Conservation (phyloP, 176 grass and related monocot species). For the Otatea glauca region DNA sequence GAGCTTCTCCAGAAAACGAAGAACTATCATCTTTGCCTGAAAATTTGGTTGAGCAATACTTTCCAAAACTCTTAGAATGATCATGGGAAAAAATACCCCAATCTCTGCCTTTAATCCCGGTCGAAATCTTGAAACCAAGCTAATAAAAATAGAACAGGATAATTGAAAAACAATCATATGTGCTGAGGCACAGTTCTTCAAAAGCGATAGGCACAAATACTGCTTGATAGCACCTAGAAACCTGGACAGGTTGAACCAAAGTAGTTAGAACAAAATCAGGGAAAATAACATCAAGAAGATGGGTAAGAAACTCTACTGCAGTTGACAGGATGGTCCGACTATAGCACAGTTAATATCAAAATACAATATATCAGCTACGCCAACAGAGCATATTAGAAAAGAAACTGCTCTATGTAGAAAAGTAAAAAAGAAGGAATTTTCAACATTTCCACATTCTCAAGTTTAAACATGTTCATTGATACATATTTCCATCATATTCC, state of each 20-base stretch:
- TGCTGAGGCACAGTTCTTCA: constrained; percentile 97
- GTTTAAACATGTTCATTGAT: not conserved
- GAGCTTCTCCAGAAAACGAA: constrained; percentile 94
- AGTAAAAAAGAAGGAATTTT: not conserved
- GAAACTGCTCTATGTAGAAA: constrained; percentile 30
- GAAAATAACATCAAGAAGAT: constrained; percentile 35
- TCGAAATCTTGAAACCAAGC: constrained; percentile 96
- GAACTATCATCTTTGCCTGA: constrained; percentile 97
- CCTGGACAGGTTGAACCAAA: constrained; percentile 62
- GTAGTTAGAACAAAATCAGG: constrained; percentile 44
- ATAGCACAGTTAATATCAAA: constrained; percentile 14
- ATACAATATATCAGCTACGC: constrained; percentile 9
- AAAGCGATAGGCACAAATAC: constrained; percentile 90
- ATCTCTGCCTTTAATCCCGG: constrained; percentile 98
- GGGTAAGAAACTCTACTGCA: constrained; percentile 3
- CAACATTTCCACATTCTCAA: not conserved
- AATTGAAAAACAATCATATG: constrained; percentile 99
- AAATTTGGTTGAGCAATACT: constrained; percentile 99
- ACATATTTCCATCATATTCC: not conserved
- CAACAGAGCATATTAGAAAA: constrained; percentile 15
- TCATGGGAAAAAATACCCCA: constrained; percentile 98
- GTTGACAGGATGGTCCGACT: constrained; percentile 25
- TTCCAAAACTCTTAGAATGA: constrained; percentile 95
- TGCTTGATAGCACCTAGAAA: constrained; percentile 99
- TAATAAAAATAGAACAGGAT: constrained; percentile 99